Evolutionary conservation across 495 filamentous ascomycete genomes (phyloP), one percentile per base, ranked within the genome.

Genomic region (Clavariopsis aquatica): DNA sequence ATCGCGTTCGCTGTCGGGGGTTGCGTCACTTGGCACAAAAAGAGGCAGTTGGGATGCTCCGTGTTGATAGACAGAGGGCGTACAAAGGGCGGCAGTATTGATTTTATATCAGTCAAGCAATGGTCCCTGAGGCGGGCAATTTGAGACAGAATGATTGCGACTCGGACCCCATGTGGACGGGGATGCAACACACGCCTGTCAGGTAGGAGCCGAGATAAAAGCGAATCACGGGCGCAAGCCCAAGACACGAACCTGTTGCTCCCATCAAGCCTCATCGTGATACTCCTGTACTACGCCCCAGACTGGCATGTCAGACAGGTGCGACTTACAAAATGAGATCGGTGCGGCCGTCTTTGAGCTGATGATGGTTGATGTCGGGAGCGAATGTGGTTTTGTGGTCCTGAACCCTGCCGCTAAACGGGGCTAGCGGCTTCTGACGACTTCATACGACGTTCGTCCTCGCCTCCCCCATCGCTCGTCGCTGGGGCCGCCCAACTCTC

Each of bases 111-210:
- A 8, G 13, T 28, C 23, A 15, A 17, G 43, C 38, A 23, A 31
- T 5, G 13, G 23, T 19, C 8, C 43, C 22, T 1, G 43, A 29
- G n/a, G 45, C 45, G 28, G 57, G 57, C 57, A 28, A 46, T 60
- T 52, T 62, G 59, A 62, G 59, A 62, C 59, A 36, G 38, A 43
- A 43, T 20, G n/a, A 49, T 43, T 53, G 59, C 51, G 59, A 45
- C 29, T 31, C 5, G 17, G 26, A 28, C 29, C 53, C 53, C 29
- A 56, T 6, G 53, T 52, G 31, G 57, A 26, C 47, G 29, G 19
- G 45, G 47, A 61, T 36, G 57, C 57, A 36, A 3, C 43, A 17
- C 38, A 43, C 38, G 38, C 38, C 38, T 43, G 38, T 34, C 31
- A 34, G 31, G 38, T 3, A 43, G 38, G 38, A 43, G 38, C 38